Conservation (phyloP, 495 filamentous ascomycete species). For the Stereocaulon alpinum region DNA sequence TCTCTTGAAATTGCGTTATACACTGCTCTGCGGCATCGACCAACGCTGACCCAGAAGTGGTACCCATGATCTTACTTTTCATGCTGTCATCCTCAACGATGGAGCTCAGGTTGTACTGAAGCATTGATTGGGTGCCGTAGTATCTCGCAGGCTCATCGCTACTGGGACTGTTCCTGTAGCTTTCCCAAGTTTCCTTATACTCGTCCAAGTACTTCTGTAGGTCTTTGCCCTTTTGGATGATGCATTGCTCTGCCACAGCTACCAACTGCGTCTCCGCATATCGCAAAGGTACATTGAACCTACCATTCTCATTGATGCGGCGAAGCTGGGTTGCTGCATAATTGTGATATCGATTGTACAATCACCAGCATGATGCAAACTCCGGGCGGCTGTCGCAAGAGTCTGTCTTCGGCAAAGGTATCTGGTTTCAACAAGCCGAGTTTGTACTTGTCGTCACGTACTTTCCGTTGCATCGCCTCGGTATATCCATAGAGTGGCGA, state of each 20-base stretch:
- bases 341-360: constrained; percentile 38
- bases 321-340: constrained; percentile 28
- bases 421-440: constrained; percentile 45
- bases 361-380: constrained; percentile 35
- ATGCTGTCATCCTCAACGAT: no score
- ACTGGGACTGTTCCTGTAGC: not conserved
- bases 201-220: not conserved
- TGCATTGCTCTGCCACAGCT: constrained; percentile 3
- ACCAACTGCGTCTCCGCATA: not conserved
- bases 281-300: constrained; percentile 22
- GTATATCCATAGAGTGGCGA: constrained; percentile 44
- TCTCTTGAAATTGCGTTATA: not conserved
- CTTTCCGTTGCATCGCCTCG: constrained; percentile 34
- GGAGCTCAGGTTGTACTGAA: no score
- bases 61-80: no score
- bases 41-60: not conserved
- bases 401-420: constrained; percentile 38
- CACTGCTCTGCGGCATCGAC: constrained; percentile 1
- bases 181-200: not conserved
- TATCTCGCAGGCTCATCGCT: not conserved
- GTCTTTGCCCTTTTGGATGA: not conserved
- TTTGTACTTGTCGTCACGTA: constrained; percentile 32
- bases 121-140: not conserved
- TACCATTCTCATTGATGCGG: constrained; percentile 34
- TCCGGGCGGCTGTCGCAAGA: constrained; percentile 40